Evolutionary conservation across 2,329 filamentous ascomycete species (phyloP), one percentile per base, ranked within the genome.

Genomic region (Phyllosticta citribraziliensis): DNA sequence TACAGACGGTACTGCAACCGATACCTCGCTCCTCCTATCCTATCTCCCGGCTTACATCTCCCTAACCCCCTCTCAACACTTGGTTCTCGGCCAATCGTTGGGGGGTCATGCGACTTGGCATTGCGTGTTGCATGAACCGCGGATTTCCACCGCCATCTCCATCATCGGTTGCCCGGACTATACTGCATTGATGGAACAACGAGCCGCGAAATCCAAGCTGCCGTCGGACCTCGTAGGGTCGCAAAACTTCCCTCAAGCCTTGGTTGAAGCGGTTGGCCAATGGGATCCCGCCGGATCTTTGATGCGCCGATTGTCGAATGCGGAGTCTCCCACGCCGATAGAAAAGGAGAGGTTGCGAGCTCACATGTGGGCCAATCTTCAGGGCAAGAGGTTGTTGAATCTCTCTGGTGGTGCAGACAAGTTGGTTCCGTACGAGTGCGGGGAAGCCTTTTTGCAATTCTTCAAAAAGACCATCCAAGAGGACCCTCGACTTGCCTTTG

Each of bases 81-180:
- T 95, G 11, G 88, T 88, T 11, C 79, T 96, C 50, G 94, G 94
- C 0, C 84, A 96, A 62, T 93, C 88, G 24, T 77, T 97, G 0
- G 94, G 94, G 5, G 94, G 90, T 0, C 94, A 97, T 72, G 85
- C 88, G 12, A 86, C 88, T 1, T 97, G 93, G 91, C 88, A 95
- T 70, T 82, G 85, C 27, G 75, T 96, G 62, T 82, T 97, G 54
- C 82, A 84, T 47, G 92, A 97, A 63, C 84, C 86, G 19, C 82
- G 91, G 65, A 82, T 97, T 60, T 86, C 81, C n/a, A 86, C 88
- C 0, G 91, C 84, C 0, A 85, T 96, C 8, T 80, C 89, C 2
- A 82, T 96, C 24, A 89, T 97, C 58, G 94, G 93, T 1, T 96
- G 91, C 73, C 91, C 92, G 0, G 93, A 99, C 74, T 96, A 89